These are phyloP conservation scores for Hypoxylon fragiforme DNA, from an alignment of 495 filamentous ascomycete species.

Conservation along the genomic window DNA sequence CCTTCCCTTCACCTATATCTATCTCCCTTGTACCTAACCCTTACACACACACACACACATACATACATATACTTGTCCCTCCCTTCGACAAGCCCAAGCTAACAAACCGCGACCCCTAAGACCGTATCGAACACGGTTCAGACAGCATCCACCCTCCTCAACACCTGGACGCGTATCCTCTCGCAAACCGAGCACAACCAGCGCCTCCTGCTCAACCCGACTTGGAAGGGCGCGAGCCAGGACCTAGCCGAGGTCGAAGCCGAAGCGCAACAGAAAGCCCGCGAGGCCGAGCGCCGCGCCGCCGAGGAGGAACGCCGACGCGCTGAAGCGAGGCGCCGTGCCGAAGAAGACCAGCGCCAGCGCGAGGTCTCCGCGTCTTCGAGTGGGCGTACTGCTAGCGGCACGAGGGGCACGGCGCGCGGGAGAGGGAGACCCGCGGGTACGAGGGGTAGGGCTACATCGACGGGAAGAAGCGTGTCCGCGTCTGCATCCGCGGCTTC, in stretches of 20 bases:
- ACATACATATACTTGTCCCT: too few relatives aligned
- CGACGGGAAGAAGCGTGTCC: background rate
- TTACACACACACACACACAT: too few relatives aligned
- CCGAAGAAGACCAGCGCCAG: slow-evolving; percentile 72
- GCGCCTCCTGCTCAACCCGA: slow-evolving; percentile 80
- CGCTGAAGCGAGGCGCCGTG: slow-evolving; percentile 68
- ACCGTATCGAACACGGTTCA: slow-evolving; percentile 83
- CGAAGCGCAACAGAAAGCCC: slow-evolving; percentile 68
- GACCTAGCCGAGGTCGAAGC: slow-evolving; percentile 83
- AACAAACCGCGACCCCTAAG: slow-evolving; percentile 43
- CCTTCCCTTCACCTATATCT: slow-evolving; percentile 1
- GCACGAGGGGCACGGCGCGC: slow-evolving; percentile 34
- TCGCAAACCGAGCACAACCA: slow-evolving; percentile 98
- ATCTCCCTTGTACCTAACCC: background rate
- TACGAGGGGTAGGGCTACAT: slow-evolving; percentile 22
- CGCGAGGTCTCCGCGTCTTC: too few relatives aligned
- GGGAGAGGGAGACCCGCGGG: slow-evolving; percentile 25
- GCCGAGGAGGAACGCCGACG: slow-evolving; percentile 73
- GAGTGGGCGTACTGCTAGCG: too few relatives aligned
- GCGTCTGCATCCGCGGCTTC: slow-evolving; percentile 5
- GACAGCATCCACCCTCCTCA: slow-evolving; percentile 89
- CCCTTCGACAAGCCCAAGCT: too few relatives aligned
- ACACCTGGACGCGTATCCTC: slow-evolving; percentile 93
- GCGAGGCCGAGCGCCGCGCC: slow-evolving; percentile 73
- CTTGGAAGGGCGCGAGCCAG: slow-evolving; percentile 85